phyloP scores from a whole-genome alignment of 495 filamentous ascomycete genomes.

The Tetracladium marchalianum region DNA sequence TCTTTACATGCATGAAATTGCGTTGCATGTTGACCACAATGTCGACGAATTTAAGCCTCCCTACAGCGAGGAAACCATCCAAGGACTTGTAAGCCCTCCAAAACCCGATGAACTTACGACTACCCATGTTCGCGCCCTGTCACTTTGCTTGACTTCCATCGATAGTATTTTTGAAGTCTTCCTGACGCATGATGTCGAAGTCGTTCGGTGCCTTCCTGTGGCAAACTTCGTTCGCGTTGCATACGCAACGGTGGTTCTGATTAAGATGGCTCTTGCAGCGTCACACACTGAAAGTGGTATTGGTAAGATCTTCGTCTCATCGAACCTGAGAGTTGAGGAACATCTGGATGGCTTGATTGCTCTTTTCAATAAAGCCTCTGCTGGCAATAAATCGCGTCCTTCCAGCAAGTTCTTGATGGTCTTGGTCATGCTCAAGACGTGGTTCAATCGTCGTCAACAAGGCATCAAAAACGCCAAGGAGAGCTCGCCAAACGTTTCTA shows the following conservation, averaged over 20 bases:
- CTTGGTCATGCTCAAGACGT: conserved; percentile 59
- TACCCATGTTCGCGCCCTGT: conserved; percentile 62
- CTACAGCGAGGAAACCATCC: conserved; percentile 34
- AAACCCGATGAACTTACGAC: conserved; percentile 39
- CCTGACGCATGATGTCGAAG: conserved; percentile 44
- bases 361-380: conserved; percentile 55
- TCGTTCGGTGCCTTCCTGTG: conserved; percentile 63
- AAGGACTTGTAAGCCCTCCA: conserved; percentile 5
- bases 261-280: conserved; percentile 79
- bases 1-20: conserved; percentile 82
- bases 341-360: conserved; percentile 59
- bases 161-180: conserved; percentile 69
- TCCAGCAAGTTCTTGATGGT: conserved; percentile 71
- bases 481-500: background rate
- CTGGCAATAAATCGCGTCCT: conserved; percentile 54
- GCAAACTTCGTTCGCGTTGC: conserved; percentile 68
- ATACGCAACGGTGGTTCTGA: conserved; percentile 75
- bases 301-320: conserved; percentile 64
- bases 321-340: conserved; percentile 63
- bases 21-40: conserved; percentile 62
- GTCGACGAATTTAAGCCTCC: conserved; percentile 49
- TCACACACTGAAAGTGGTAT: conserved; percentile 55
- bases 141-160: conserved; percentile 58
- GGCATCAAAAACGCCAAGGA: background rate
- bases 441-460: conserved; percentile 46